Evolutionary conservation across 306 rosid species (phyloP).

Genomic region (Medicago ruthenica): DNA sequence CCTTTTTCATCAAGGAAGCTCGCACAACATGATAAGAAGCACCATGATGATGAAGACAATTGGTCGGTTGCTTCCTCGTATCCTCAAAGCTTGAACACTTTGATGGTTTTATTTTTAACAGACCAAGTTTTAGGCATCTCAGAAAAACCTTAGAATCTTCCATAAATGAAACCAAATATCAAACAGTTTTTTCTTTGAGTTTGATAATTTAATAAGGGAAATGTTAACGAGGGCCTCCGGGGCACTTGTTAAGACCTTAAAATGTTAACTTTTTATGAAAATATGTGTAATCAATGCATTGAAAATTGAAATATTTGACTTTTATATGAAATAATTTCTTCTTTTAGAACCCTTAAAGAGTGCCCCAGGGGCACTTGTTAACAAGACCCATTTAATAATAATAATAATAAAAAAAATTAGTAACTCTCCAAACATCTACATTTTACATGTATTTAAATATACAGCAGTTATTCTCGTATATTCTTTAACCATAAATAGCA

Average conservation of each 20-base stretch:
- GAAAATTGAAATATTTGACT: too few relatives aligned
- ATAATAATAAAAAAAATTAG: background rate
- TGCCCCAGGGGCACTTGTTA: too few relatives aligned
- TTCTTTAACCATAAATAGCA: slow-evolving; percentile 62
- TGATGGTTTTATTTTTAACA: slow-evolving; percentile 39
- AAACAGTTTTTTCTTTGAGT: slow-evolving; percentile 1
- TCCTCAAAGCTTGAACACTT: slow-evolving; percentile 59
- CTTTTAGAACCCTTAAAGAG: too few relatives aligned
- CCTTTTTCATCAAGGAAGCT: slow-evolving; percentile 66
- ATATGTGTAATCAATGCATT: too few relatives aligned
- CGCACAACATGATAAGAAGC: slow-evolving; percentile 65
- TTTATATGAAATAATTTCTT: too few relatives aligned
- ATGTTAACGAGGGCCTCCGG: too few relatives aligned
- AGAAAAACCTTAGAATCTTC: slow-evolving; percentile 24
- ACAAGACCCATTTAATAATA: too few relatives aligned
- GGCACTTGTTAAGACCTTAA: too few relatives aligned
- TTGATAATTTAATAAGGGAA: slow-evolving; percentile 20
- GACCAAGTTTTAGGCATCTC: slow-evolving; percentile 23
- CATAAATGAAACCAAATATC: slow-evolving; percentile 12
- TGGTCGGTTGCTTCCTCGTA: slow-evolving; percentile 90
- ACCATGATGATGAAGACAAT: slow-evolving; percentile 80
- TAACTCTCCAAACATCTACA: slow-evolving; percentile 30
- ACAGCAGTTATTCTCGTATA: slow-evolving; percentile 14
- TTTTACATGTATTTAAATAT: slow-evolving; percentile 10
- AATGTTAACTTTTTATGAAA: too few relatives aligned